These are phyloP conservation scores for Blumeria hordei DNA, from an alignment of 2,329 filamentous ascomycete genomes.

Conservation along the genomic window DNA sequence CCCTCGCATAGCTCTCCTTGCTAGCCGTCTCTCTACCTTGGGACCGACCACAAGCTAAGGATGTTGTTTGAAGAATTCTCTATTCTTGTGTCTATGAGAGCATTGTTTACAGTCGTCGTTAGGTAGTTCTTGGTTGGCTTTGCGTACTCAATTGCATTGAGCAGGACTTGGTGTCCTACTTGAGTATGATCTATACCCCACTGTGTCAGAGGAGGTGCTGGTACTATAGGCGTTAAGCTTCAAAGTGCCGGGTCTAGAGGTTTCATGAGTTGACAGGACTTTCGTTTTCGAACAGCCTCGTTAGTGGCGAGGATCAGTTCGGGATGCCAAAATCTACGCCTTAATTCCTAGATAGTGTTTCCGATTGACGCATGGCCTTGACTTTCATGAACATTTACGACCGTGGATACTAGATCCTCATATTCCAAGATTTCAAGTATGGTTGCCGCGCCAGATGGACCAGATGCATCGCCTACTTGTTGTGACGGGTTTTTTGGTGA, in stretches of 20 bases:
- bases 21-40: too few species aligned
- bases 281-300: neutral
- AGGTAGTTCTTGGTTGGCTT: too few species aligned
- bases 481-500: neutral
- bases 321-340: neutral
- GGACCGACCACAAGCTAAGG: too few species aligned
- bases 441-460: too few species aligned
- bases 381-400: neutral
- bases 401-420: neutral
- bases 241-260: neutral
- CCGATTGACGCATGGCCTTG: neutral
- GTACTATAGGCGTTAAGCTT: neutral
- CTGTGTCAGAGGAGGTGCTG: too few species aligned
- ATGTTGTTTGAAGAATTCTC: too few species aligned
- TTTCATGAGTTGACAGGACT: neutral
- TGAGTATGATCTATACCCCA: too few species aligned
- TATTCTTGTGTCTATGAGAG: too few species aligned
- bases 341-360: neutral
- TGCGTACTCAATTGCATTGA: too few species aligned
- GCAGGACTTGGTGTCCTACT: too few species aligned
- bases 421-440: neutral
- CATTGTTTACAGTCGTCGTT: too few species aligned
- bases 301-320: neutral
- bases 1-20: too few species aligned
- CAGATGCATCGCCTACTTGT: neutral